Base-by-base conservation (phyloP, 495 filamentous ascomycete species). In the Annulohypoxylon nitens region DNA sequence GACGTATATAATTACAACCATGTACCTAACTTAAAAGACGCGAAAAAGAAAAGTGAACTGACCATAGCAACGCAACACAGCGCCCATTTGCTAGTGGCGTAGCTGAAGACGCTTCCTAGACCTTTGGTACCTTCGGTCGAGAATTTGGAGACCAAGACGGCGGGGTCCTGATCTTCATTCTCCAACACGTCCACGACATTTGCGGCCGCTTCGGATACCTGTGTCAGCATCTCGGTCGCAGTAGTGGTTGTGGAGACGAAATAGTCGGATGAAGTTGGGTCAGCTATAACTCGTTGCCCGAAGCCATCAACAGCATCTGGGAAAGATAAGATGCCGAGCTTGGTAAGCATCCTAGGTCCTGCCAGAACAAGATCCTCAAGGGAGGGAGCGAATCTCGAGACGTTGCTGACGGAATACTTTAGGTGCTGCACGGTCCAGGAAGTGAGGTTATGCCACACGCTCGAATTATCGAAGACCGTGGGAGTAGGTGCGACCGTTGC, bases 41-140 rank as follows among this genome's bases (percentile, higher is more conserved):
- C 18, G 14, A 6, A 64, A 11, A 61, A 16, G 2, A 4, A 23
- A 51, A 12, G 37, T 4, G 11, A 48, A 75, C 74, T 58, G 25
- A 77, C 77, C 82, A 94, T 91, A 45, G 90, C 86, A 63, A 99
- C 88, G 78, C 94, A 97, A 58, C 88, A 87, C 57, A 99, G 81
- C 4, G 96, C 95, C 97, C 97, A 99, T 69, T 93, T 93, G 79
- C 94, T 97, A 0, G 94, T 97, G 45, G 95, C 83, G 78, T 98
- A 99, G 50, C 90, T 91, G 78, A 98, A 97, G 34, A 99, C 88
- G 39, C 93, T 93, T 8, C 93, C 92, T n/a, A 98, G 81, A 14
- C 91, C 84, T 64, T 80, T 80, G 7, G 83, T 80, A 4, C 86
- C 81, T 61, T 88, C 86, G 75, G 86, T 74, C 8, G 86, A 84